Conservation (phyloP, 164 flowering plant species). For the Vitis cinerea region DNA sequence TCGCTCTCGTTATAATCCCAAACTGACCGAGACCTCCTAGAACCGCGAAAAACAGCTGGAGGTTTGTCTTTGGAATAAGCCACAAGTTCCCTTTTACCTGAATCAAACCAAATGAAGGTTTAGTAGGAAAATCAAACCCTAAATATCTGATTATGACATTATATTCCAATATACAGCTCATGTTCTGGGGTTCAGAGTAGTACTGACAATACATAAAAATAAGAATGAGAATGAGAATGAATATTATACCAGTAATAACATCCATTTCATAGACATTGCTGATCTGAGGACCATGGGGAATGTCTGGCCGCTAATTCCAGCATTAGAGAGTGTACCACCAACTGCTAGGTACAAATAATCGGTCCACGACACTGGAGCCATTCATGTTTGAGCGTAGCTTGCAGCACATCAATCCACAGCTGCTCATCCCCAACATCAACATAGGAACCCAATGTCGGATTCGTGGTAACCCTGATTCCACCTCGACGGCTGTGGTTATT, state of each 20-base stretch:
- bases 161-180: too few species aligned
- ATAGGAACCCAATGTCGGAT: slow-evolving; percentile 16
- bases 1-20: slow-evolving; percentile 87
- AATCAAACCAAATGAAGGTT: background rate
- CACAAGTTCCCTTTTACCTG: slow-evolving; percentile 74
- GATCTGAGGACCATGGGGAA: slow-evolving; percentile 87
- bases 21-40: slow-evolving; percentile 95
- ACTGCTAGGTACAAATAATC: slow-evolving; percentile 83
- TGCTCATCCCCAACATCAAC: slow-evolving; percentile 79
- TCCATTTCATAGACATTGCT: slow-evolving; percentile 79
- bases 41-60: slow-evolving; percentile 74
- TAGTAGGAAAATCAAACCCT: background rate
- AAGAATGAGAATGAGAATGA: too few species aligned
- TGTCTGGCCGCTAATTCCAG: slow-evolving; percentile 79
- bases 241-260: slow-evolving; percentile 59
- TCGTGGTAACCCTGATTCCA: slow-evolving; percentile 37
- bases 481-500: slow-evolving; percentile 1
- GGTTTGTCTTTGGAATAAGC: slow-evolving; percentile 61
- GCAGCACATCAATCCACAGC: slow-evolving; percentile 76
- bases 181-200: too few species aligned
- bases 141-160: background rate
- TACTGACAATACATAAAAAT: too few species aligned
- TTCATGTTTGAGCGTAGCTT: slow-evolving; percentile 50
- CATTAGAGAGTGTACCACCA: slow-evolving; percentile 93
- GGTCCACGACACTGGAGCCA: slow-evolving; percentile 84